Percentiles rank a stretch among this genome's conserved stretches.
These are phyloP conservation scores for Auricularia auricula-judae DNA, from an alignment of 768 basidiomycete species.

Conservation along the genomic window DNA sequence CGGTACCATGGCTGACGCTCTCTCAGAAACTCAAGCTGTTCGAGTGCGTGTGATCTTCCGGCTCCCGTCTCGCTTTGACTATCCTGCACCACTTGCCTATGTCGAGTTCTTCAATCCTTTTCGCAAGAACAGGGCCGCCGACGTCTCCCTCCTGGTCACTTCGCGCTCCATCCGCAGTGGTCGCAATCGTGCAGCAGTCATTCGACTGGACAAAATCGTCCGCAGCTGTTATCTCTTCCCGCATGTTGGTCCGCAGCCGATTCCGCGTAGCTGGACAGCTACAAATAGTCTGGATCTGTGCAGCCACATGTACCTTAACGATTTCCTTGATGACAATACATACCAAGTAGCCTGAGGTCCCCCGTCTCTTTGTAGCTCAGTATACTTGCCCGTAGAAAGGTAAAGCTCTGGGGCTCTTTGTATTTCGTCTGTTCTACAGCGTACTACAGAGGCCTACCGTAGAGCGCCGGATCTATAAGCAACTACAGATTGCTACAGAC, in stretches of 20 bases:
- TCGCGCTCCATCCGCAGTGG: neutral
- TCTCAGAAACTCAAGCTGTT: slow-evolving; percentile 4
- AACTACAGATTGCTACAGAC: too few species aligned
- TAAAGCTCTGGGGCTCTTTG: too few species aligned
- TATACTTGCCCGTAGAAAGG: too few species aligned
- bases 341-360: too few species aligned
- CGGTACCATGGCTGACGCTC: neutral
- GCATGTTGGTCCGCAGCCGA: neutral
- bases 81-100: slow-evolving; percentile 13
- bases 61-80: slow-evolving; percentile 1
- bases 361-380: too few species aligned
- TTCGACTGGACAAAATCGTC: neutral
- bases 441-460: too few species aligned
- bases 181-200: neutral
- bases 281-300: too few species aligned
- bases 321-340: too few species aligned
- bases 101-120: slow-evolving; percentile 17
- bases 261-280: neutral
- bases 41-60: slow-evolving; percentile 8
- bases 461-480: too few species aligned
- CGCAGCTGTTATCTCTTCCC: neutral
- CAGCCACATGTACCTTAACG: too few species aligned
- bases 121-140: neutral
- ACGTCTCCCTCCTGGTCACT: neutral
- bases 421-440: too few species aligned